Evolutionary conservation across 495 filamentous ascomycete species (phyloP).

Genomic region (Sabuloglossum arenarium): DNA sequence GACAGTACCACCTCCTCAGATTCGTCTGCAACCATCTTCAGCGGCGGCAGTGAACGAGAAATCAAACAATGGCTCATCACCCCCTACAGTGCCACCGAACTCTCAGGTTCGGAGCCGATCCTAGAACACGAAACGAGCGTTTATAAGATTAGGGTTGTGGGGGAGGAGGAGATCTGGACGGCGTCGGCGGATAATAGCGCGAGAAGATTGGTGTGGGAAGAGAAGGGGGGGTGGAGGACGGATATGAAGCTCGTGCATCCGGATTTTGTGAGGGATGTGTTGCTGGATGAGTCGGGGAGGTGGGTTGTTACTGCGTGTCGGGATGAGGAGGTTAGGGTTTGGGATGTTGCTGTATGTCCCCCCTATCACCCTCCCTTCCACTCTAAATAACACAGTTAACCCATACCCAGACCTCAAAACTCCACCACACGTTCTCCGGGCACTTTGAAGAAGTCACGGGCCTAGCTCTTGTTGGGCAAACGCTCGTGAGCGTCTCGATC

Average conservation of each 20-base stretch:
- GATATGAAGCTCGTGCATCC: conserved; percentile 60
- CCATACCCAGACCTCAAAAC: conserved; percentile 34
- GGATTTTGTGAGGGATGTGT: conserved; percentile 73
- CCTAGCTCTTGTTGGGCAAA: conserved; percentile 36
- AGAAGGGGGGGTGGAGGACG: conserved; percentile 35
- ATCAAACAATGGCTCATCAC: conserved; percentile 51
- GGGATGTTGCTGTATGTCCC: conserved; percentile 41
- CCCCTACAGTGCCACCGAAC: not conserved
- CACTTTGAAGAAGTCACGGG: conserved; percentile 89
- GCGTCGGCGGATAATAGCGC: conserved; percentile 70
- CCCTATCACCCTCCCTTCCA: not conserved
- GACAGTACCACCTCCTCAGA: too few species aligned
- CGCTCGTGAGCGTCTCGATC: conserved; percentile 61
- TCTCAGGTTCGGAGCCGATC: conserved; percentile 27
- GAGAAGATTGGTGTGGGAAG: conserved; percentile 40
- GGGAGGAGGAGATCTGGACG: conserved; percentile 59
- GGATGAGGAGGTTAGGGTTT: conserved; percentile 80
- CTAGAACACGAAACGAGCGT: conserved; percentile 78
- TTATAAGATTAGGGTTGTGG: conserved; percentile 49
- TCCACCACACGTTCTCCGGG: conserved; percentile 57
- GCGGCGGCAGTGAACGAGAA: conserved; percentile 65
- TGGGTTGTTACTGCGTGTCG: conserved; percentile 81
- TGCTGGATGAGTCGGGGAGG: conserved; percentile 43
- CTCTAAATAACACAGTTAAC: not conserved
- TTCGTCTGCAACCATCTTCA: conserved; percentile 46